phyloP scores from a whole-genome alignment of 2,329 filamentous ascomycete species.

The Paecilomyces sp. region DNA sequence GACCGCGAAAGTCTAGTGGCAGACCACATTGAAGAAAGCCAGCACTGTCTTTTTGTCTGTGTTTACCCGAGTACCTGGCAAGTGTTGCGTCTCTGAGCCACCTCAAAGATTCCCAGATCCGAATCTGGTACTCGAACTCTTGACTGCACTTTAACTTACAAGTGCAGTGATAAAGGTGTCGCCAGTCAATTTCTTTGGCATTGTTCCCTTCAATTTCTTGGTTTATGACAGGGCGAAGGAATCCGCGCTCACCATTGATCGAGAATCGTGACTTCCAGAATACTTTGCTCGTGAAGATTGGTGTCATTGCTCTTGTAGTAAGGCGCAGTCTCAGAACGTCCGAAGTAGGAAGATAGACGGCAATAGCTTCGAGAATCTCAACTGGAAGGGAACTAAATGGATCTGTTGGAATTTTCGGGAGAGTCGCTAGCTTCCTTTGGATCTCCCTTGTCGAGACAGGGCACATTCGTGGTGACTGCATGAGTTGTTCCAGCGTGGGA shows the following conservation, averaged over 20 bases:
- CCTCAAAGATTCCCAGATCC: neutral
- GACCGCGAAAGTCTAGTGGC: neutral
- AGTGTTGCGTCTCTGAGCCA: neutral
- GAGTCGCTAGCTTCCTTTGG: neutral
- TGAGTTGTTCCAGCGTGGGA: neutral
- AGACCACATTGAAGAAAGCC: neutral
- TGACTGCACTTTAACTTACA: neutral
- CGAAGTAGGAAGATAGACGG: neutral
- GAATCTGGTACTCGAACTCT: neutral
- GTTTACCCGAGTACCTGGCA: neutral
- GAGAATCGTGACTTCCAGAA: constrained; percentile 9
- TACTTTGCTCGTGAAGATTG: constrained; percentile 2
- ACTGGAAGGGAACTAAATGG: constrained; percentile 2
- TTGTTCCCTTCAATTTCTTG: neutral
- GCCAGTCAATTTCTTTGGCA: neutral
- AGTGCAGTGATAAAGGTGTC: neutral
- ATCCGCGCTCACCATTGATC: constrained; percentile 3
- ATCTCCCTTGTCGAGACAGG: neutral
- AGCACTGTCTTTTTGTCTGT: neutral
- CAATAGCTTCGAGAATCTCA: constrained; percentile 4
- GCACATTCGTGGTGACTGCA: neutral
- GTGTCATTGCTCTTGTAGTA: constrained; percentile 4
- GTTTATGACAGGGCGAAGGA: neutral
- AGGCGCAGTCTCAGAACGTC: constrained; percentile 4
- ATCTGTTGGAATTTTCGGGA: neutral